phyloP scores from a whole-genome alignment of 2,329 filamentous ascomycete species.

The Westerdykella ornata region DNA sequence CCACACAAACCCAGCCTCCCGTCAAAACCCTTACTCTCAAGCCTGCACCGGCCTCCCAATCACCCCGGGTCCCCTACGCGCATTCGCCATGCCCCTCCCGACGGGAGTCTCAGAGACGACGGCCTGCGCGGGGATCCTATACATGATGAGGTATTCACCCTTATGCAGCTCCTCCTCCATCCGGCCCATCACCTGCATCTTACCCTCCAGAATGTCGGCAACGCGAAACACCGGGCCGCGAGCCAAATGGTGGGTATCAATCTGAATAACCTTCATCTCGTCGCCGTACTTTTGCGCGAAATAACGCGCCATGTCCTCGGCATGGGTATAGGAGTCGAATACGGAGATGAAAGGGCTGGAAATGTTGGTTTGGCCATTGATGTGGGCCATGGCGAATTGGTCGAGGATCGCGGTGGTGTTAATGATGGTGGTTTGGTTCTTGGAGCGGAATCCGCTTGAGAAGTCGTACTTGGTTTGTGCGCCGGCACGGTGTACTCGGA shows the following conservation, averaged over 20 bases:
- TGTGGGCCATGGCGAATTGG: conserved; percentile 5
- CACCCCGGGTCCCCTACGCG: neutral
- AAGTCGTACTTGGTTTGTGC: conserved; percentile 30
- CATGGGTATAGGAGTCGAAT: conserved; percentile 23
- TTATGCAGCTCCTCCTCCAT: conserved; percentile 22
- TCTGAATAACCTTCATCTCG: conserved; percentile 20
- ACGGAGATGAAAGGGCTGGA: conserved; percentile 32
- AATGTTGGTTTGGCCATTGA: conserved; percentile 26
- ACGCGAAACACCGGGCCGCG: conserved; percentile 30
- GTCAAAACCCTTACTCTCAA: neutral
- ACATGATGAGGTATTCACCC: conserved; percentile 33
- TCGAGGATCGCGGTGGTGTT: conserved; percentile 9
- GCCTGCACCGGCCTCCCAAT: neutral
- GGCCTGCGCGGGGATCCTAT: conserved; percentile 29
- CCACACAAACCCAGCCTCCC: too few relatives aligned
- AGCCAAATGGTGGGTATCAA: conserved; percentile 28
- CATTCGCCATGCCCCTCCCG: conserved; percentile 5
- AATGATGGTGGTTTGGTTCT: conserved; percentile 34
- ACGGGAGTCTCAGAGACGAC: conserved; percentile 25
- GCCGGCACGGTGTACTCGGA: conserved; percentile 23
- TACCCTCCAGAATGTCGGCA: conserved; percentile 17
- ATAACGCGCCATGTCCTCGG: conserved; percentile 21
- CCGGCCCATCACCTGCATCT: conserved; percentile 1
- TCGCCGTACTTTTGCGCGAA: conserved; percentile 17
- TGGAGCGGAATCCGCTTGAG: conserved; percentile 26